Base-by-base conservation (phyloP, 2,329 filamentous ascomycete genomes). In the Trichophyton mentagrophytes region DNA sequence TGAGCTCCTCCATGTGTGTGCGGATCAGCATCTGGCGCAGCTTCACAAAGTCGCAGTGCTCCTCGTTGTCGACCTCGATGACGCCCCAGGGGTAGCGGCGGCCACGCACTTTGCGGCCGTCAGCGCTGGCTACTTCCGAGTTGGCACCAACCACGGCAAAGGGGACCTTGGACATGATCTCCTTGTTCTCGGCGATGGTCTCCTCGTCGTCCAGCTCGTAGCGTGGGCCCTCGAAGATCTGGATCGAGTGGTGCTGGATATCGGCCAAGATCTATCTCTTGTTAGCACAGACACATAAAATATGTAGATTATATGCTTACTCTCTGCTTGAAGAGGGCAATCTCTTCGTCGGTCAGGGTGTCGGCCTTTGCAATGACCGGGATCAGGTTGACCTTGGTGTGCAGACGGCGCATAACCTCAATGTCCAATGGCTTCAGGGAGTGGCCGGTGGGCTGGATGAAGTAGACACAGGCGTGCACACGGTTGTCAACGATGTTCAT, bases 401-500 rank as follows among this genome's bases (percentile, higher is more conserved):
- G 93, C 64, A 99, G 86, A 73, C 93, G 88, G 77, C 92, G 91
- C 93, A 99, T 99, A 66, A 99, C 93, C 80, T 99, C 93, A 66
- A 99, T 96, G 73, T 99, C 93, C 66, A 99, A 82, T 65, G 93
- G 93, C 86, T 99, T 99, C 72, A 99, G 81, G 38, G 93, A 95
- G 82, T 99, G 93, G 64, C 93, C 93, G 36, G 93, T 99, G 67
- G 93, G 93, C 80, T 99, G 92, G 70, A 99, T 96, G 81, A 99
- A 99, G 85, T 96, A 99, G 65, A 99, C 93, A 71, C 95, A 97
- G 61, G 93, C 93, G 71, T 99, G 93, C 65, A 99, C 95, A 70
- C 93, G 89, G 83, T 97, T 99, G 80, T 99, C 93, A 65, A 99
- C 88, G 76, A 97, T 97, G 83, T 99, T 99, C 86, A 96, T 96